Percentiles rank a stretch among this genome's conserved stretches.
Evolutionary conservation across 495 filamentous ascomycete genomes (phyloP).

Genomic region (Daldinia grandis): DNA sequence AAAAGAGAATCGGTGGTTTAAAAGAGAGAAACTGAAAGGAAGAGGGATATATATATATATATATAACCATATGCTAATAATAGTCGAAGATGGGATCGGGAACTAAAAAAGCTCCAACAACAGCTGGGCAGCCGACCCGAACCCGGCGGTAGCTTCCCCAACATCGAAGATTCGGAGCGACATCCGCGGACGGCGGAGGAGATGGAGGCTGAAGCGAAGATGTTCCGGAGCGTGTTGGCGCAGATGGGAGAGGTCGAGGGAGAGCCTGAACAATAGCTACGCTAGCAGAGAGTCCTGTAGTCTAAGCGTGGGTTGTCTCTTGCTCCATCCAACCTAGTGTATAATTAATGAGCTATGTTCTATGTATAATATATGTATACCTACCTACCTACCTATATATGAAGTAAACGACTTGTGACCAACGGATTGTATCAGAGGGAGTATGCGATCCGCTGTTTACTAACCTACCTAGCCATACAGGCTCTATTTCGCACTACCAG

Average conservation of each 20-base stretch:
- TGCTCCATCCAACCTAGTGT: not conserved
- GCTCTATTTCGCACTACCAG: too few species aligned
- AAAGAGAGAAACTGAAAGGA: too few species aligned
- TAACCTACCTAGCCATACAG: too few species aligned
- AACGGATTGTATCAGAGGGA: not conserved
- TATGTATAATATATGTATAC: not conserved
- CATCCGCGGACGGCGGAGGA: slow-evolving; percentile 73
- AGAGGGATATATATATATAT: too few species aligned
- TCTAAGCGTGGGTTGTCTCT: not conserved
- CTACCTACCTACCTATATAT: too few species aligned
- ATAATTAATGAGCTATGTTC: not conserved
- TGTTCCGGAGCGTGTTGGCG: slow-evolving; percentile 59
- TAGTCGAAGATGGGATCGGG: slow-evolving; percentile 29
- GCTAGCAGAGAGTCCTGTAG: not conserved
- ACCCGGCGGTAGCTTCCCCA: slow-evolving; percentile 58
- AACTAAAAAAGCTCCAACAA: slow-evolving; percentile 13
- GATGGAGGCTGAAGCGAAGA: slow-evolving; percentile 80
- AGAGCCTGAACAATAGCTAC: not conserved
- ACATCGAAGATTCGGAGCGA: slow-evolving; percentile 73
- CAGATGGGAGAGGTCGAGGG: slow-evolving; percentile 45
- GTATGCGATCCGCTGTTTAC: not conserved
- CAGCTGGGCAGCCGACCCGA: slow-evolving; percentile 42
- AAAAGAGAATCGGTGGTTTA: too few species aligned
- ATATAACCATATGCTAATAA: slow-evolving; percentile 1
- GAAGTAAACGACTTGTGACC: not conserved